phyloP scores from a whole-genome alignment of 768 basidiomycete species.

The Pluteus cervinus region DNA sequence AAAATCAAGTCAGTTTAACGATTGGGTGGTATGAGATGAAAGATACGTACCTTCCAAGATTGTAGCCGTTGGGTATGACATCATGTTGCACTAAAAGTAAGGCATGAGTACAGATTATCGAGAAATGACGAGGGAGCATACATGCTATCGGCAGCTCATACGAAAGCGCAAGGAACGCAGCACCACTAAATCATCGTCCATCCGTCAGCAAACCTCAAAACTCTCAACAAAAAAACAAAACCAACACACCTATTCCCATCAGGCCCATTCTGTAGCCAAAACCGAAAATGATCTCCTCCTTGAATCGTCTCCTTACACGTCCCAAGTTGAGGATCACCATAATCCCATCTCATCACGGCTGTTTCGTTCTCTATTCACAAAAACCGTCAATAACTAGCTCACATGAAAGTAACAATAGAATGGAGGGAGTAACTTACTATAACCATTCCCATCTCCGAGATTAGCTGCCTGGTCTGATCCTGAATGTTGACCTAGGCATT shows the following conservation, averaged over 20 bases:
- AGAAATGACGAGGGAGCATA: conserved; percentile 18
- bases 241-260: conserved; percentile 47
- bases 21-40: background rate
- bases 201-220: background rate
- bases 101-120: conserved; percentile 3
- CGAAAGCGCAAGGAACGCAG: conserved; percentile 70
- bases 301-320: conserved; percentile 81
- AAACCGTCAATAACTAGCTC: background rate
- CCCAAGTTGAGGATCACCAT: conserved; percentile 73
- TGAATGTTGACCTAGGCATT: conserved; percentile 81
- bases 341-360: conserved; percentile 81
- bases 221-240: background rate
- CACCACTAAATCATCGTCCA: conserved; percentile 38
- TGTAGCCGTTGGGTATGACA: conserved; percentile 75
- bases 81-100: conserved; percentile 48
- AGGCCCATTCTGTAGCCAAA: conserved; percentile 77
- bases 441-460: conserved; percentile 79
- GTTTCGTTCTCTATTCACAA: conserved; percentile 66
- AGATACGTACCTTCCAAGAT: conserved; percentile 58
- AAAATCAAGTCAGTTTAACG: background rate
- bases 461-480: conserved; percentile 66
- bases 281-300: conserved; percentile 86
- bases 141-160: conserved; percentile 64
- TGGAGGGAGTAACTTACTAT: conserved; percentile 35
- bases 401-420: conserved; percentile 1